A percentile compares a stretch with the other conserved stretches of the same genome.
These are phyloP conservation scores for Pelargonium cotyledonis DNA, from an alignment of 441 rosid genomes.

Conservation along the genomic window DNA sequence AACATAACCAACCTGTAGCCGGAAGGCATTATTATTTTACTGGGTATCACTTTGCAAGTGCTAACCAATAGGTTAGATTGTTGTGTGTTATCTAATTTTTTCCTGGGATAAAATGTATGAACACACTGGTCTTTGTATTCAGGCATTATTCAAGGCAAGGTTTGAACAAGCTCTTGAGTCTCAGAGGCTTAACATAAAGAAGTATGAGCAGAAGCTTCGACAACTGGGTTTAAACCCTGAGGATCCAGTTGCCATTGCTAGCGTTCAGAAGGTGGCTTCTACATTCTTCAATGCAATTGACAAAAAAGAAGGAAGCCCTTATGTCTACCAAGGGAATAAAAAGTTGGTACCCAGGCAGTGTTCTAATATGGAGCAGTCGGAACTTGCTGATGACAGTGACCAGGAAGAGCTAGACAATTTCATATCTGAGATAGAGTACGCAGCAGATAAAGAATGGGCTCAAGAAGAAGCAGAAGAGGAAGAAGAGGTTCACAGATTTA, in stretches of 20 bases:
- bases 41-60: not conserved
- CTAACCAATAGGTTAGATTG: too few relatives aligned
- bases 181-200: constrained; percentile 93
- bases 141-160: constrained; percentile 97
- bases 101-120: constrained; percentile 5
- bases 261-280: constrained; percentile 94
- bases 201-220: constrained; percentile 81
- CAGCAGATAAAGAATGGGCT: constrained; percentile 93
- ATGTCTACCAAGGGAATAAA: constrained; percentile 65
- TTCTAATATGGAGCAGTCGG: constrained; percentile 32
- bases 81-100: not conserved
- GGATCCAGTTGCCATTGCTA: constrained; percentile 99
- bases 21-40: not conserved
- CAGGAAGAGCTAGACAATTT: constrained; percentile 90
- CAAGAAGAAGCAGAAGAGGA: constrained; percentile 87
- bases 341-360: constrained; percentile 23
- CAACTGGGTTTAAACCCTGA: constrained; percentile 88
- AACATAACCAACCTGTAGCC: not conserved
- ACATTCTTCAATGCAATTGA: constrained; percentile 95
- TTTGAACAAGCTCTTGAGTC: constrained; percentile 98
- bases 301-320: constrained; percentile 87
- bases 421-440: constrained; percentile 89
- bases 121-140: constrained; percentile 22
- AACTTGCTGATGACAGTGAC: constrained; percentile 70
- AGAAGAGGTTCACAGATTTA: constrained; percentile 61